A percentile compares a stretch with the other conserved stretches of the same genome.
phyloP scores from a whole-genome alignment of 768 basidiomycete genomes.

The Lentinula edodes region DNA sequence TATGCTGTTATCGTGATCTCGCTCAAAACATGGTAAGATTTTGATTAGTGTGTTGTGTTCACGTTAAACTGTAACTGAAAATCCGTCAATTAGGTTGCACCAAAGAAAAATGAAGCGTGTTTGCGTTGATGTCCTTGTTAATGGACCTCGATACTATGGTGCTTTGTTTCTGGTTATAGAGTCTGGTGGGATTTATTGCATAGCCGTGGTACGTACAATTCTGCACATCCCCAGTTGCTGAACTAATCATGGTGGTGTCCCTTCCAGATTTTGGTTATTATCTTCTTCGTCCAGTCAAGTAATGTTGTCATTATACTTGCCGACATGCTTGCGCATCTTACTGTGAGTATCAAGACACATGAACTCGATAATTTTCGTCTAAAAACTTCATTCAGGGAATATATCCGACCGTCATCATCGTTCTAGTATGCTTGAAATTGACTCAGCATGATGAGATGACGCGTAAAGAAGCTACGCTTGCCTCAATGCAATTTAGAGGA shows the following conservation, averaged over 20 bases:
- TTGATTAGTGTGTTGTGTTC: neutral
- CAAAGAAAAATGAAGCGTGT: neutral
- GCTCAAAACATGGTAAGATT: neutral
- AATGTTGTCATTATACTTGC: neutral
- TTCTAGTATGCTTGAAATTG: neutral
- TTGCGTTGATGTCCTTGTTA: neutral
- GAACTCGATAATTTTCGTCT: neutral
- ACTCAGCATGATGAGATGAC: slow-evolving; percentile 1
- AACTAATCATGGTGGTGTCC: neutral
- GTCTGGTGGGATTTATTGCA: neutral
- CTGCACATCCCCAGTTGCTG: neutral
- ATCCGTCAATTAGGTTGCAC: neutral
- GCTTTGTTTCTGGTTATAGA: neutral
- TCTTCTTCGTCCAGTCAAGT: neutral
- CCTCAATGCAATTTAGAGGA: neutral
- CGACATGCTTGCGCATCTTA: neutral
- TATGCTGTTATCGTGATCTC: neutral
- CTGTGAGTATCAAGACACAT: neutral
- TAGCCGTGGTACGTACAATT: neutral
- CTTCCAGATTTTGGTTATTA: neutral
- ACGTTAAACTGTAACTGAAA: neutral
- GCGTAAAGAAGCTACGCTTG: neutral
- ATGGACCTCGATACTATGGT: neutral
- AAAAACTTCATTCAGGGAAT: neutral
- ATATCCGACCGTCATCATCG: neutral